A percentile compares a stretch with the other conserved stretches of the same genome.
These are phyloP conservation scores for Areca catechu DNA, from an alignment of 176 grass and related monocot genomes.

Conservation along the genomic window DNA sequence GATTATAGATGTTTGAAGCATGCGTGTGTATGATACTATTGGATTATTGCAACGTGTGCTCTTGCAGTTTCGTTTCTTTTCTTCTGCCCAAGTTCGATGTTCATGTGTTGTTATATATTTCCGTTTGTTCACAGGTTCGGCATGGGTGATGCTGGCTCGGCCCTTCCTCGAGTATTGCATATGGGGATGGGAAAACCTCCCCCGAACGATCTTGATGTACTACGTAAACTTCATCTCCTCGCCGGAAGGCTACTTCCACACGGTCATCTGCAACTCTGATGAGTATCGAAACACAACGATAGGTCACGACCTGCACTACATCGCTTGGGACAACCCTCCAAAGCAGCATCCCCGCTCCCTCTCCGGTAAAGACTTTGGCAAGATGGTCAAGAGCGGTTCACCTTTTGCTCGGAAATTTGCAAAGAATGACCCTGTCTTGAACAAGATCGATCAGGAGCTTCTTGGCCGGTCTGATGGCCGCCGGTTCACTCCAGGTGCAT, in stretches of 20 bases:
- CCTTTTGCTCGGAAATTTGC: slow-evolving; percentile 88
- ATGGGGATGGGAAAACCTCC: slow-evolving; percentile 87
- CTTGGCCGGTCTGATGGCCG: slow-evolving; percentile 47
- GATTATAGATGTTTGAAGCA: too few species aligned
- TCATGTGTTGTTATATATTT: too few species aligned
- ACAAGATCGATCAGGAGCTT: slow-evolving; percentile 68
- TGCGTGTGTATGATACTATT: too few species aligned
- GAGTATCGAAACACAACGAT: slow-evolving; percentile 54
- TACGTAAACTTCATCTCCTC: slow-evolving; percentile 89
- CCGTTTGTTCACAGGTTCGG: slow-evolving; percentile 46
- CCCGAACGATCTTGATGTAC: slow-evolving; percentile 72
- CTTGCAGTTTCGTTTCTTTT: not conserved
- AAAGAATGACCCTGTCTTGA: slow-evolving; percentile 72
- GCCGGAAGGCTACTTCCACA: slow-evolving; percentile 92
- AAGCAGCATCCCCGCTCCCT: slow-evolving; percentile 74
- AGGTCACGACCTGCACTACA: slow-evolving; percentile 78
- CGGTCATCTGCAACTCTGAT: slow-evolving; percentile 71
- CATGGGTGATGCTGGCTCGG: slow-evolving; percentile 82
- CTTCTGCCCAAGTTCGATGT: too few species aligned
- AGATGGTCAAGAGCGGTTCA: slow-evolving; percentile 58
- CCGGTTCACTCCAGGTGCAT: slow-evolving; percentile 63
- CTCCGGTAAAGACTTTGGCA: slow-evolving; percentile 58
- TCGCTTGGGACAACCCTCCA: slow-evolving; percentile 80
- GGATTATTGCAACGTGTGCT: not conserved
- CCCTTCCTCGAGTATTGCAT: slow-evolving; percentile 81